Base-by-base conservation (phyloP, 2,329 filamentous ascomycete species). In the Phaeosphaeria sp. region DNA sequence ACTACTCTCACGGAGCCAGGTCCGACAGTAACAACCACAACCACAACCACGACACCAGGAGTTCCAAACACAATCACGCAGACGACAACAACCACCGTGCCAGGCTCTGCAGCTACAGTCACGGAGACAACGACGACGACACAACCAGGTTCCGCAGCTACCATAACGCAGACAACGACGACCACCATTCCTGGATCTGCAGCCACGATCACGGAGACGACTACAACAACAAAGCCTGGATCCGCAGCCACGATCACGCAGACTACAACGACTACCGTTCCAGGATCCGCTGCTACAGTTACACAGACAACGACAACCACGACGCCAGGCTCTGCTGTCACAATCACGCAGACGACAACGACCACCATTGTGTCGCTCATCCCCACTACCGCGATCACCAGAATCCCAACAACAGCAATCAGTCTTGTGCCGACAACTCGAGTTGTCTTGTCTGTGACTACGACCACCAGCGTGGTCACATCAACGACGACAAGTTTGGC, bases 321-420 rank as follows among this genome's bases (percentile, higher is more conserved):
- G 7, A 44, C 60, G 21, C 33, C 22, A n/a, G n/a, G n/a, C n/a
- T n/a, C n/a, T n/a, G n/a, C n/a, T n/a, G n/a, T 36, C 30, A 36
- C 30, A 24, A 56, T 49, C 3, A 67, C 60, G 9, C 50, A 39
- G 25, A 70, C 63, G 2, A 49, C 55, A n/a, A 68, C 53, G 1
- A 53, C 61, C 8, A 70, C 66, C 3, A 52, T 58, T 9, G 51
- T 70, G 9, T 64, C 66, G 56, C 59, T 67, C 17, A 54, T 66
- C 8, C 66, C 61, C 11, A 71, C 65, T 6, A 67, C 63, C 2
- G 56, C 50, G 2, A 48, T 60, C 6, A 63, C 57, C 13, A 53
- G 59, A 17, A 27, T 48, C 0, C 59, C 60, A 7, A 68, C 63
- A 0, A 64, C 65, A 1, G 55, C 56, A 6, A 39, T 60, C 27